These are phyloP conservation scores for Middelhovenomyces tepae DNA, from an alignment of 805 yeast genomes.

Conservation along the genomic window DNA sequence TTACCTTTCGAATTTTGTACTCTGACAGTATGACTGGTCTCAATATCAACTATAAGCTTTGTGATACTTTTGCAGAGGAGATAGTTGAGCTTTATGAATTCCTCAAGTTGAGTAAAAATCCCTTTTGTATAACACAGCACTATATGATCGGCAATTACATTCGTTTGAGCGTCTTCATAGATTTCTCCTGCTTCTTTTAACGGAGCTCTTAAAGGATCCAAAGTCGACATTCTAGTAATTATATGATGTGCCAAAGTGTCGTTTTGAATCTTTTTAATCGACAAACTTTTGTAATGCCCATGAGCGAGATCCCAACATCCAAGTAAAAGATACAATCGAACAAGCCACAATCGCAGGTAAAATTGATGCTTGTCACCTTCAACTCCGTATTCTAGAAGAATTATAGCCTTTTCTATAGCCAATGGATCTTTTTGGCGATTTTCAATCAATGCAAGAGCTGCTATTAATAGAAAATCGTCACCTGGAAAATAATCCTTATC, in stretches of 20 bases:
- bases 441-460: conserved; percentile 33
- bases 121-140: conserved; percentile 47
- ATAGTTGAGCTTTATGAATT: conserved; percentile 53
- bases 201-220: conserved; percentile 35
- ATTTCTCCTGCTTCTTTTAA: conserved; percentile 37
- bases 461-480: conserved; percentile 54
- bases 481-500: conserved; percentile 66
- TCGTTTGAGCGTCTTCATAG: conserved; percentile 46
- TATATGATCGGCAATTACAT: conserved; percentile 42
- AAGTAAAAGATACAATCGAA: conserved; percentile 49
- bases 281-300: conserved; percentile 44
- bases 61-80: conserved; percentile 44
- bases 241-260: conserved; percentile 54
- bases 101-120: conserved; percentile 57
- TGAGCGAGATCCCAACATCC: conserved; percentile 47
- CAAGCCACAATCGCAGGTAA: conserved; percentile 61
- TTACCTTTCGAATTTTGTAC: conserved; percentile 24
- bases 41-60: conserved; percentile 28
- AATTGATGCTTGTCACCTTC: conserved; percentile 60
- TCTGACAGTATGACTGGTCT: conserved; percentile 22
- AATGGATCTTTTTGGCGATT: conserved; percentile 19
- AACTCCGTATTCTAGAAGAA: conserved; percentile 50
- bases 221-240: conserved; percentile 39
- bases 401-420: conserved; percentile 34
- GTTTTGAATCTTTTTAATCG: conserved; percentile 65